These are phyloP conservation scores for Puccinia hordei DNA, from an alignment of 1,284 basidiomycete species.

Conservation along the genomic window DNA sequence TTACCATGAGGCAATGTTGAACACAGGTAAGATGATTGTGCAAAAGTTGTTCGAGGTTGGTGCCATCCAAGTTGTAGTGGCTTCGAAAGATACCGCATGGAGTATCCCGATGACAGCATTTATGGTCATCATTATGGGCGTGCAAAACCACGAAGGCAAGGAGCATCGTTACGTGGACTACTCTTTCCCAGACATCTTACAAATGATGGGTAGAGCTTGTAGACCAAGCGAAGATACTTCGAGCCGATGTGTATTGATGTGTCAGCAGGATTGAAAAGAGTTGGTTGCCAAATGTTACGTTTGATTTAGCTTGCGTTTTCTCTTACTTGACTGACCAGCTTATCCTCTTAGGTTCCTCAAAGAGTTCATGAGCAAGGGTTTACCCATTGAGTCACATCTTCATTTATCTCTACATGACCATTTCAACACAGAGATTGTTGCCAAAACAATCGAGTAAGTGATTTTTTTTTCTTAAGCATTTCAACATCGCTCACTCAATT, in stretches of 20 bases:
- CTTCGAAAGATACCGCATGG: constrained; percentile 96
- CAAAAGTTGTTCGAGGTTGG: constrained; percentile 90
- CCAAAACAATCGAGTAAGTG: constrained; percentile 83
- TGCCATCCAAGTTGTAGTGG: constrained; percentile 90
- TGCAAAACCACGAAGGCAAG: constrained; percentile 79
- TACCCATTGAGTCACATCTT: constrained; percentile 95
- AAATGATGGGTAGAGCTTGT: constrained; percentile 98
- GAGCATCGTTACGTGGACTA: constrained; percentile 98
- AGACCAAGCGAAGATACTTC: constrained; percentile 80
- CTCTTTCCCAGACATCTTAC: constrained; percentile 92
- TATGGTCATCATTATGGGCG: constrained; percentile 98
- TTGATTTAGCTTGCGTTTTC: neutral
- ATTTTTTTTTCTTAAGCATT: constrained; percentile 51
- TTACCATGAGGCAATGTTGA: constrained; percentile 90
- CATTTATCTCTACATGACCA: constrained; percentile 83
- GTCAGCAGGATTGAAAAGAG: constrained; percentile 77
- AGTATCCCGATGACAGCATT: constrained; percentile 87
- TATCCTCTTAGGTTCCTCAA: constrained; percentile 67
- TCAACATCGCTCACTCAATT: constrained; percentile 1
- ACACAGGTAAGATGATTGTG: constrained; percentile 89
- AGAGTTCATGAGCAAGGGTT: constrained; percentile 93
- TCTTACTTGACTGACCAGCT: constrained; percentile 1
- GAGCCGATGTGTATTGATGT: constrained; percentile 91
- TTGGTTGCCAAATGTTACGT: neutral
- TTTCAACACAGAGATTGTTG: constrained; percentile 96